Evolutionary conservation across 495 filamentous ascomycete genomes (phyloP).

Genomic region (Oidiodendron maius): DNA sequence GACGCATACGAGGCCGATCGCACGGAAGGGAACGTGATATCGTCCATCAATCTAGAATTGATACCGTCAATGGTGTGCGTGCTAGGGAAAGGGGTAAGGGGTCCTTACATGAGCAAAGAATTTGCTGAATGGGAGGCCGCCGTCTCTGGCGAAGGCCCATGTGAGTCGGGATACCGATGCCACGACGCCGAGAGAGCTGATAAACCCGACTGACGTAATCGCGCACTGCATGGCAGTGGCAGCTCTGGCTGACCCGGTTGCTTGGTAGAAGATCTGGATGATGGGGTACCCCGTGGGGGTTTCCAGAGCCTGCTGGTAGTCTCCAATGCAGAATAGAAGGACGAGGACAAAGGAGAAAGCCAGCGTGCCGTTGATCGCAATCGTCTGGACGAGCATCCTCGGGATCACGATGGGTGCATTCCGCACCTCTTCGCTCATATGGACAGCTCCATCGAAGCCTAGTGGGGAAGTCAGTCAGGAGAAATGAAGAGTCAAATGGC

Average conservation of each 20-base stretch:
- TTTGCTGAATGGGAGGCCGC: conserved; percentile 39
- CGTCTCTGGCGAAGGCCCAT: conserved; percentile 50
- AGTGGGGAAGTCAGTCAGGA: background rate
- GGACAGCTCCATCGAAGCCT: conserved; percentile 18
- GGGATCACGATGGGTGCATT: conserved; percentile 41
- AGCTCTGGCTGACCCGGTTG: conserved; percentile 28
- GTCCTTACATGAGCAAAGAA: conserved; percentile 17
- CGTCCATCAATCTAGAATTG: conserved; percentile 31
- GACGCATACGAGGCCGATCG: conserved; percentile 38
- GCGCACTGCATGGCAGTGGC: conserved; percentile 37
- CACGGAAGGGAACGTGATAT: conserved; percentile 47
- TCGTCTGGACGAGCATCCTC: conserved; percentile 35
- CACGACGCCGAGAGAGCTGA: conserved; percentile 36
- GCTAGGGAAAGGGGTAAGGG: background rate
- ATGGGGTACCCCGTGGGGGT: conserved; percentile 38
- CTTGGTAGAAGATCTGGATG: conserved; percentile 42
- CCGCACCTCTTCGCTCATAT: conserved; percentile 41
- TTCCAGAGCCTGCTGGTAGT: conserved; percentile 29
- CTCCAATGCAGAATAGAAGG: conserved; percentile 37
- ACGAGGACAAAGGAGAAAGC: conserved; percentile 39
- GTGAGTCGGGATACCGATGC: conserved; percentile 47
- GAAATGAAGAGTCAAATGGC: no score
- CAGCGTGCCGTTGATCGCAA: conserved; percentile 25
- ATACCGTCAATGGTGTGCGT: background rate
- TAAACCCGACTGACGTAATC: conserved; percentile 33